Evolutionary conservation across 2,329 filamentous ascomycete species (phyloP), one percentile per base, ranked within the genome.

Genomic region (Xylariales sp.): DNA sequence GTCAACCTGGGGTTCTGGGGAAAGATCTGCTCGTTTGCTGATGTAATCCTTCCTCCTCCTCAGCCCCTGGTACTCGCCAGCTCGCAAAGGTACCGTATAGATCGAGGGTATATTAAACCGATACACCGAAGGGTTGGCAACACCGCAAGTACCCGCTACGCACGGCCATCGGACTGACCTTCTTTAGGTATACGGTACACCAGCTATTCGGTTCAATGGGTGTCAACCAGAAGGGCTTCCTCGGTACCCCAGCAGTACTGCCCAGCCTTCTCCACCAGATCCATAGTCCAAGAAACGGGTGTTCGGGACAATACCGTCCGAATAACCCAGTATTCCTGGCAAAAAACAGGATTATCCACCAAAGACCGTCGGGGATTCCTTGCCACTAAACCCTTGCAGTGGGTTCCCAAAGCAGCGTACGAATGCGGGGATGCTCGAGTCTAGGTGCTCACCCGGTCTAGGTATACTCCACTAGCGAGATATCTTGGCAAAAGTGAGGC

Each of bases 311-410:
- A 62, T 54, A 30, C 18, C 55, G 14, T 18, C 68, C 67, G 64
- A 67, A 58, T 10, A 53, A 56, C n/a, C 62, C 16, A 56, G 12
- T 10, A 28, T 49, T 46, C 30, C 36, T 55, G 36, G 36, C 34
- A 3, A 41, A 16, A n/a, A 34, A 28, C 41, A 62, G 18, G 39
- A 64, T 70, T 68, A 64, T 70, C 68, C 68, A 65, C 65, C 58
- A 70, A 70, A 61, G 56, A 64, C 23, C 30, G 8, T 48, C 36
- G 5, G n/a, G 32, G 7, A 64, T 52, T 48, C 45, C 36, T 48
- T 52, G 23, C 16, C 39, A 10, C 55, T 43, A 56, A 56, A 28
- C 45, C 46, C 39, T 41, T 32, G n/a, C 34, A 32, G 23, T 10
- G 30, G 36, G 36, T 48, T 56, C 23, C 34, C n/a, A 49, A 52